phyloP scores from a whole-genome alignment of 306 rosid genomes.

The Erythrophleum fordii region DNA sequence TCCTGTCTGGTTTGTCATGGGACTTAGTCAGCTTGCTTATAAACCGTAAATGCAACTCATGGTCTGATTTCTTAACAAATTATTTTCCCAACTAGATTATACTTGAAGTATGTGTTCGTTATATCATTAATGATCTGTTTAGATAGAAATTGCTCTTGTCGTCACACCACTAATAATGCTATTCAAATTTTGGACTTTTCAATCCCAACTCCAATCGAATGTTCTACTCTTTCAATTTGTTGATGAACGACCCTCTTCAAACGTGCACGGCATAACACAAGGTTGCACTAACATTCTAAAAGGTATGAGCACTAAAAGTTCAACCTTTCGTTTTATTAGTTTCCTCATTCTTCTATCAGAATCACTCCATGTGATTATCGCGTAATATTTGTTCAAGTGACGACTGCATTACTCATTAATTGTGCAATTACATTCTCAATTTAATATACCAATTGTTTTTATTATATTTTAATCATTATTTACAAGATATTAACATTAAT shows the following conservation, averaged over 20 bases:
- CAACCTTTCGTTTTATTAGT: conserved; percentile 17
- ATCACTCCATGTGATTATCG: conserved; percentile 9
- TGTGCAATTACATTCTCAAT: conserved; percentile 21
- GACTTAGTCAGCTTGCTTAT: background rate
- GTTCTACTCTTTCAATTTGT: background rate
- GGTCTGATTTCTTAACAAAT: background rate
- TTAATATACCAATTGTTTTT: background rate
- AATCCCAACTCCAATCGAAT: conserved; percentile 16
- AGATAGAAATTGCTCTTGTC: background rate
- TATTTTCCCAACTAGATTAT: background rate
- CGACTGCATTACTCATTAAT: conserved; percentile 49
- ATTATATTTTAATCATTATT: background rate
- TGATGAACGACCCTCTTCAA: conserved; percentile 23
- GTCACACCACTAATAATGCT: conserved; percentile 26
- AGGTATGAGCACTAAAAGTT: conserved; percentile 13
- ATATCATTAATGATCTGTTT: background rate
- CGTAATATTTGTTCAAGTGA: conserved; percentile 42
- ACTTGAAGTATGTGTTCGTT: background rate
- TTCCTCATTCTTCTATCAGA: conserved; percentile 1
- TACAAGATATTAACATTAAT: background rate
- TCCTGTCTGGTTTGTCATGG: background rate
- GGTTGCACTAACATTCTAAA: conserved; percentile 26
- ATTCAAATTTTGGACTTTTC: conserved; percentile 33
- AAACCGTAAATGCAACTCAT: background rate
- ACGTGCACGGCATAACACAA: conserved; percentile 24